Base-by-base conservation (phyloP, 1,284 basidiomycete species). In the Ceratobasidium papillatum region DNA sequence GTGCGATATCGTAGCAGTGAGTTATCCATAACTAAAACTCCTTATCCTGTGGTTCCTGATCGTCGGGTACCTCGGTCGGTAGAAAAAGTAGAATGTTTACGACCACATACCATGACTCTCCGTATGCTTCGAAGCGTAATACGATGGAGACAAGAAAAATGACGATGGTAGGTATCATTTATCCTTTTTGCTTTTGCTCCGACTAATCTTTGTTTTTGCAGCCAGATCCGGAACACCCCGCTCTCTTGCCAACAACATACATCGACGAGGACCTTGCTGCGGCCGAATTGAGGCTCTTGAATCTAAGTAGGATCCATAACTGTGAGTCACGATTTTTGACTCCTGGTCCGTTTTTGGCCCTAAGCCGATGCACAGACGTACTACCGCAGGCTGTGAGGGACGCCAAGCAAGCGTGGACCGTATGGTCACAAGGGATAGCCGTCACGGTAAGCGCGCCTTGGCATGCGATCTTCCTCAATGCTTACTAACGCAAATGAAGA, bases 371-470 rank as follows among this genome's bases (percentile, higher is more conserved):
- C 3, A 11, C 19, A 71, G 68, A 71, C 49, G 68, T 71, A 11
- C 51, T 71, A 17, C 68, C 68, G 27, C 68, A 54, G 7, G 68
- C 68, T 30, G 68, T 71, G 54, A 45, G 68, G 45, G 68, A 71
- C 22, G 68, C 68, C 11, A 58, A 71, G 43, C 68, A 71, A 17
- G 68, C 68, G 19, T 71, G 68, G 68, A 71, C 68, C 3, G 38
- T 71, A 17, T 71, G 68, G 68, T 71, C 68, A n/a, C 68, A 71
- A 27, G 68, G 68, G 14, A 71, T 71, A 32, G 68, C 68, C 27
- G 68, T 71, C 14, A 71, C 68, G 27, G 68, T 71, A 41, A 47
- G n/a, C 25, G n/a, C n/a, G n/a, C n/a, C n/a, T n/a, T n/a, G n/a
- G n/a, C n/a, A n/a, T n/a, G n/a, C n/a, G n/a, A n/a, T n/a, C n/a